These are phyloP conservation scores for Pythium volutum DNA, from an alignment of 352 stramenopile genomes.

Conservation along the genomic window DNA sequence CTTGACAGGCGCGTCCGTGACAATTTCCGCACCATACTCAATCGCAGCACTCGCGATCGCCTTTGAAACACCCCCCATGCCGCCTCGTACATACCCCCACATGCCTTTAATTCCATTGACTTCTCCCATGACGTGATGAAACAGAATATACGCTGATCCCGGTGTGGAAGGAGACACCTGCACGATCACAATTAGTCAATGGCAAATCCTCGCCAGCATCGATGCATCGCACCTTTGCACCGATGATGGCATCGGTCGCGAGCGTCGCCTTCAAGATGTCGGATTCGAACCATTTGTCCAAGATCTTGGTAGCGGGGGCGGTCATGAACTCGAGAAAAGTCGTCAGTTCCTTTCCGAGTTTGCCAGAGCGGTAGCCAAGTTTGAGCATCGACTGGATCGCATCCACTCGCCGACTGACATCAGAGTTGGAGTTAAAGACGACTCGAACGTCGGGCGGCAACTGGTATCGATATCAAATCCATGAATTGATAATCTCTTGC, in stretches of 20 bases:
- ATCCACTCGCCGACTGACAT: slow-evolving; percentile 60
- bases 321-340: slow-evolving; percentile 90
- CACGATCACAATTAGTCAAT: neutral
- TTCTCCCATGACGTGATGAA: slow-evolving; percentile 92
- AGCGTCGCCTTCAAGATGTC: slow-evolving; percentile 89
- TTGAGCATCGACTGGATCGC: slow-evolving; percentile 63
- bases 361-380: slow-evolving; percentile 57
- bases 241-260: slow-evolving; percentile 91
- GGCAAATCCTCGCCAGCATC: neutral
- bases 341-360: slow-evolving; percentile 69
- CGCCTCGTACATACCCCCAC: slow-evolving; percentile 89
- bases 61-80: slow-evolving; percentile 83
- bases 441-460: slow-evolving; percentile 68
- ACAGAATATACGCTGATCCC: slow-evolving; percentile 88
- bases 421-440: slow-evolving; percentile 48
- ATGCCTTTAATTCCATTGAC: slow-evolving; percentile 84
- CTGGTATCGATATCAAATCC: slow-evolving; percentile 22
- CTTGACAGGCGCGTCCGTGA: slow-evolving; percentile 60
- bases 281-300: slow-evolving; percentile 90
- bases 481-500: neutral
- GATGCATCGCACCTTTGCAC: slow-evolving; percentile 58
- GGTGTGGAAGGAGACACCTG: slow-evolving; percentile 79
- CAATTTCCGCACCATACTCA: slow-evolving; percentile 66
- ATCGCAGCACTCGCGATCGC: slow-evolving; percentile 59
- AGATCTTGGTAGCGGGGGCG: slow-evolving; percentile 77